Evolutionary conservation across 257 asterid species (phyloP).

Genomic region (Nicotiana attenuata): DNA sequence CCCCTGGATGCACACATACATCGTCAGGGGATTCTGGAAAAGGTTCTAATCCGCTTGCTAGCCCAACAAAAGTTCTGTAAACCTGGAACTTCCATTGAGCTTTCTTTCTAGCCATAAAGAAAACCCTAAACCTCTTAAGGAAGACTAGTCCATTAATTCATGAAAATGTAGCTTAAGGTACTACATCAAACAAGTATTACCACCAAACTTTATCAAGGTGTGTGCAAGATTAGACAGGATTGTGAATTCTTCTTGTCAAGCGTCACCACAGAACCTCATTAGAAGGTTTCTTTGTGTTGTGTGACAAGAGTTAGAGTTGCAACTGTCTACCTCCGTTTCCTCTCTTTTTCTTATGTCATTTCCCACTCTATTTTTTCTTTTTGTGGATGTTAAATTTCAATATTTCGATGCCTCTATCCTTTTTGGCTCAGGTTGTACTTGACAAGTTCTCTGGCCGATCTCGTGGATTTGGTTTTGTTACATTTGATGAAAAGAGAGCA

Average conservation of each 20-base stretch:
- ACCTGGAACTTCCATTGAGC: not conserved
- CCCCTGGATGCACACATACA: not conserved
- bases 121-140: not conserved
- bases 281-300: not conserved
- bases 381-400: not conserved
- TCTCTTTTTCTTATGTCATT: not conserved
- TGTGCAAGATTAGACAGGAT: not conserved
- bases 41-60: not conserved
- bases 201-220: not conserved
- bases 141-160: not conserved
- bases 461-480: constrained; percentile 88
- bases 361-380: not conserved
- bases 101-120: not conserved
- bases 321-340: not conserved
- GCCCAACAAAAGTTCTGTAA: not conserved
- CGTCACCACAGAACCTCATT: not conserved
- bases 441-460: constrained; percentile 84
- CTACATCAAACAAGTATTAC: not conserved
- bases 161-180: not conserved
- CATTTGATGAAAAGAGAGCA: constrained; percentile 80
- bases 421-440: constrained; percentile 53
- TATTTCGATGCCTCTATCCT: not conserved
- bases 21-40: not conserved
- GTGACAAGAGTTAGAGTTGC: not conserved
- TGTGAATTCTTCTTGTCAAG: not conserved